phyloP scores from a whole-genome alignment of 495 filamentous ascomycete genomes.

The Penicillium riverlandense region DNA sequence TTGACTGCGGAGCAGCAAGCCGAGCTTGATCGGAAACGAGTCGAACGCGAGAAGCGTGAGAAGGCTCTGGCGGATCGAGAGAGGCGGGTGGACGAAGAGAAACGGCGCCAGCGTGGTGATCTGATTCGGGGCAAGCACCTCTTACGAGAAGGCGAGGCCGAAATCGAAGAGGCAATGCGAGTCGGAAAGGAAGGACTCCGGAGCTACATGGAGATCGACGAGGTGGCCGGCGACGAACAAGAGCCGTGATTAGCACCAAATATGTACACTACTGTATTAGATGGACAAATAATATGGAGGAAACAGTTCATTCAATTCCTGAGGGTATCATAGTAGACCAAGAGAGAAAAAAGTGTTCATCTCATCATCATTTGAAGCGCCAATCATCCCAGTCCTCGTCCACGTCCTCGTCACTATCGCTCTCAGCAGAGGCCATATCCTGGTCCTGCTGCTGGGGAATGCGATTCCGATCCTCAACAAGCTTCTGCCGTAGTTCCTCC shows the following conservation, averaged over 20 bases:
- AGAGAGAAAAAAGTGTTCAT: slow-evolving; percentile 12
- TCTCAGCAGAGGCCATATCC: slow-evolving; percentile 8
- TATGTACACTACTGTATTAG: too few species aligned
- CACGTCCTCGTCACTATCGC: slow-evolving; percentile 27
- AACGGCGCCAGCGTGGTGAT: slow-evolving; percentile 57
- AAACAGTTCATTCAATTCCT: slow-evolving; percentile 6
- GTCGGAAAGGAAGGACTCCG: slow-evolving; percentile 65
- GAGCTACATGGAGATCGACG: slow-evolving; percentile 48
- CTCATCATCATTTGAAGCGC: slow-evolving; percentile 45
- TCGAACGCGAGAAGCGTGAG: slow-evolving; percentile 62
- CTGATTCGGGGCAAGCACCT: slow-evolving; percentile 58
- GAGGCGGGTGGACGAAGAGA: slow-evolving; percentile 66
- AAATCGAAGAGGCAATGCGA: slow-evolving; percentile 72
- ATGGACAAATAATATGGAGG: too few species aligned
- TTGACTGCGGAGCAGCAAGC: slow-evolving; percentile 51
- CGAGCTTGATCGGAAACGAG: slow-evolving; percentile 51
- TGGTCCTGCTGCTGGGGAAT: slow-evolving; percentile 26
- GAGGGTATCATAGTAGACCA: slow-evolving; percentile 37
- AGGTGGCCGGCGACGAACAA: slow-evolving; percentile 7
- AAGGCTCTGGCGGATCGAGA: slow-evolving; percentile 71
- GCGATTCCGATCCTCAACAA: slow-evolving; percentile 15
- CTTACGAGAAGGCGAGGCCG: slow-evolving; percentile 67
- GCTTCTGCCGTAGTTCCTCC: slow-evolving; percentile 47
- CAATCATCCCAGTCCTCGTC: slow-evolving; percentile 62
- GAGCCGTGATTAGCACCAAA: not conserved